A percentile compares a stretch with the other conserved stretches of the same genome.
phyloP scores from a whole-genome alignment of 805 yeast species.

The Middelhovenomyces tepae region DNA sequence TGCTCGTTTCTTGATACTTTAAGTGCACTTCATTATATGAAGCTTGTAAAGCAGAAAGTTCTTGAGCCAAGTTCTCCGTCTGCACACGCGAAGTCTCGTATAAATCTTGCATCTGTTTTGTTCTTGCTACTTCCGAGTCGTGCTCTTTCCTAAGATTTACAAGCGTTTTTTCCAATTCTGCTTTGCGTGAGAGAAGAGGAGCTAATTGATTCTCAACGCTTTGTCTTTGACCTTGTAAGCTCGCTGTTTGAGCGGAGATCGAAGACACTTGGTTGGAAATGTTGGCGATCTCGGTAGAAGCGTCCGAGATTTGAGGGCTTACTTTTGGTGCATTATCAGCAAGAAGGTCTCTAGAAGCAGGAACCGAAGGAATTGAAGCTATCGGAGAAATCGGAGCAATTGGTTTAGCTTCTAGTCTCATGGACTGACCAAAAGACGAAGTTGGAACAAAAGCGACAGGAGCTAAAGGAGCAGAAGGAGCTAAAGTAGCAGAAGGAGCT shows the following conservation, averaged over 20 bases:
- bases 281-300: conserved; percentile 80
- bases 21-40: conserved; percentile 61
- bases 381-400: conserved; percentile 23
- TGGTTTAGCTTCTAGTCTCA: conserved; percentile 33
- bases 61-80: conserved; percentile 59
- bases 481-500: conserved; percentile 20
- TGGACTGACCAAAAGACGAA: conserved; percentile 75
- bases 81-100: conserved; percentile 55
- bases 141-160: conserved; percentile 57
- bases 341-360: conserved; percentile 35
- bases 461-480: conserved; percentile 26
- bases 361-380: conserved; percentile 17
- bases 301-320: conserved; percentile 61
- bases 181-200: conserved; percentile 56
- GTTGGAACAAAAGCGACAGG: conserved; percentile 58
- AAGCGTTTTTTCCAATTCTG: conserved; percentile 66
- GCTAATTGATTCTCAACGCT: conserved; percentile 71
- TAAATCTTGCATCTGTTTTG: conserved; percentile 58
- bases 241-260: conserved; percentile 63
- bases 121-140: conserved; percentile 70
- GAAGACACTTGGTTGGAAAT: conserved; percentile 78
- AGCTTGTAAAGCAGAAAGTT: conserved; percentile 70
- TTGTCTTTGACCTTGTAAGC: conserved; percentile 57
- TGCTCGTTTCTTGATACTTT: conserved; percentile 52
- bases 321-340: conserved; percentile 48